Evolutionary conservation across 1,139 yeast species (phyloP).

Genomic region (Blastobotrys arbuscula): DNA sequence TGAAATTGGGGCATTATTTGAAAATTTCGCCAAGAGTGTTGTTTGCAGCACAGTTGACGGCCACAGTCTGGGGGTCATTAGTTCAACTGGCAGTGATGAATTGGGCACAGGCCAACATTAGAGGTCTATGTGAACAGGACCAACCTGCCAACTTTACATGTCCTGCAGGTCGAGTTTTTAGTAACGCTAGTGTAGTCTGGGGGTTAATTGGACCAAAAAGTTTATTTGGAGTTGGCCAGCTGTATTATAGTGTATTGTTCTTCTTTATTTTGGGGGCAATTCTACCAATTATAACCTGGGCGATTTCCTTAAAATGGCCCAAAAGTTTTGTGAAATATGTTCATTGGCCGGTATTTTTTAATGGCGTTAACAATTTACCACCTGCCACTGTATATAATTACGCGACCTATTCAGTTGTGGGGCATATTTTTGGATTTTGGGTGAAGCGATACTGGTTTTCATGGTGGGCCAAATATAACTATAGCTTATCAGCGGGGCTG

Average conservation of each 20-base stretch:
- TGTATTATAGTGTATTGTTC: constrained; percentile 40
- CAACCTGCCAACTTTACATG: constrained; percentile 46
- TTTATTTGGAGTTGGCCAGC: constrained; percentile 38
- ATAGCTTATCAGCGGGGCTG: constrained; percentile 52
- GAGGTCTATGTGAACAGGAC: constrained; percentile 43
- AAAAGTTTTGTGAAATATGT: constrained; percentile 39
- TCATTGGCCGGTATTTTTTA: constrained; percentile 49
- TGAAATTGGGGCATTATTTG: constrained; percentile 59
- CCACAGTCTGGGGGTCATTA: constrained; percentile 35
- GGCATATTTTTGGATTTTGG: constrained; percentile 48
- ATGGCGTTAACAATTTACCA: constrained; percentile 46
- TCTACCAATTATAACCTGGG: constrained; percentile 42
- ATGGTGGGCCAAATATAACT: constrained; percentile 66
- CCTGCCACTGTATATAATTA: constrained; percentile 52
- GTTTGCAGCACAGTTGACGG: constrained; percentile 48
- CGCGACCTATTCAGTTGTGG: constrained; percentile 44
- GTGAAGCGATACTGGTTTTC: constrained; percentile 46
- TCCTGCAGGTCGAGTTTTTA: constrained; percentile 45
- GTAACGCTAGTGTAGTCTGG: constrained; percentile 57
- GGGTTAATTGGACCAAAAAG: constrained; percentile 58
- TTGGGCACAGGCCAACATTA: constrained; percentile 43
- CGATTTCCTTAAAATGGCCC: constrained; percentile 46
- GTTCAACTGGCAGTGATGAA: constrained; percentile 39
- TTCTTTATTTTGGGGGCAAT: constrained; percentile 45
- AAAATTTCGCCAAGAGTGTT: constrained; percentile 57